Evolutionary conservation across 805 yeast species (phyloP).

Genomic region (Myxozyma kluyveri): DNA sequence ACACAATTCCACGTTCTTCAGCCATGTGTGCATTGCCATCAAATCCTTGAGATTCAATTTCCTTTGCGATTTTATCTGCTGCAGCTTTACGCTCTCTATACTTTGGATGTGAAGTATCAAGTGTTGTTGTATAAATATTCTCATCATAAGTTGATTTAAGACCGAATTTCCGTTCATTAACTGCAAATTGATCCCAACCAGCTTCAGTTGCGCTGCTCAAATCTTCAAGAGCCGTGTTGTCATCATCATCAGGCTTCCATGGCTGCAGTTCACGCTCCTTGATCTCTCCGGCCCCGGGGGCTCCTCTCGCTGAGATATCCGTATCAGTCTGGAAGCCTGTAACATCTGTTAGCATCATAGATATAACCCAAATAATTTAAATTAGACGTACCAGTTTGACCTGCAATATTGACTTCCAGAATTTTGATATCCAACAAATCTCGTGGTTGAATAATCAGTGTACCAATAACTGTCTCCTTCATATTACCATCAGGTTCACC

Average conservation of each 20-base stretch:
- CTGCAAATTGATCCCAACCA: slow-evolving; percentile 91
- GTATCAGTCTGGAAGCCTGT: slow-evolving; percentile 72
- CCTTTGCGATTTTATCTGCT: slow-evolving; percentile 79
- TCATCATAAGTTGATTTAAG: slow-evolving; percentile 82
- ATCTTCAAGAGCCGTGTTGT: slow-evolving; percentile 40
- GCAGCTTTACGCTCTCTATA: slow-evolving; percentile 59
- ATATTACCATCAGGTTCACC: slow-evolving; percentile 40
- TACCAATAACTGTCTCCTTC: slow-evolving; percentile 43
- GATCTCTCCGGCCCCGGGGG: slow-evolving; percentile 32
- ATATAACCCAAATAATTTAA: slow-evolving; percentile 28
- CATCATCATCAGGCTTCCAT: slow-evolving; percentile 76
- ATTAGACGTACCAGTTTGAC: slow-evolving; percentile 21
- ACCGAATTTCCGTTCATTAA: slow-evolving; percentile 86
- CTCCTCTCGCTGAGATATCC: slow-evolving; percentile 63
- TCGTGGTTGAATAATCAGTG: slow-evolving; percentile 47
- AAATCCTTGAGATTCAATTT: slow-evolving; percentile 66
- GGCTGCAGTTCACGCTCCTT: slow-evolving; percentile 72
- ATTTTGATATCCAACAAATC: slow-evolving; percentile 54
- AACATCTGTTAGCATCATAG: background rate
- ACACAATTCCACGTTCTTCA: slow-evolving; percentile 76
- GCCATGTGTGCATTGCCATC: slow-evolving; percentile 77
- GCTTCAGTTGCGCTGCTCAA: slow-evolving; percentile 32
- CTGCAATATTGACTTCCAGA: slow-evolving; percentile 41
- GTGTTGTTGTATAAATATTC: slow-evolving; percentile 77
- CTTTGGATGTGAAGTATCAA: slow-evolving; percentile 69